These are phyloP conservation scores for Macroventuria anomochaeta DNA, from an alignment of 2,329 filamentous ascomycete species.

Conservation along the genomic window DNA sequence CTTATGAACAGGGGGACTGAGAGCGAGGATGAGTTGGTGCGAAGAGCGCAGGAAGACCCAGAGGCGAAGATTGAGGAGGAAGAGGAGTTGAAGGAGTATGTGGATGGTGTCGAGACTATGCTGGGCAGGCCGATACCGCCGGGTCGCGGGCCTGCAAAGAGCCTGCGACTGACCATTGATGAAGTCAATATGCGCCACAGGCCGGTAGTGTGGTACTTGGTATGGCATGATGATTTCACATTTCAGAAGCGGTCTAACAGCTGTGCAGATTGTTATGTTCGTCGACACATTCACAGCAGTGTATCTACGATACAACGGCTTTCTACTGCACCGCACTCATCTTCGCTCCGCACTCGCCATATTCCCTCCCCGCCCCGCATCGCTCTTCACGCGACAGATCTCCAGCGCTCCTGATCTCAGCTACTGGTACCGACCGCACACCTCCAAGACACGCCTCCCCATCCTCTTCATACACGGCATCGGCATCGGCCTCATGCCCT, in stretches of 20 bases:
- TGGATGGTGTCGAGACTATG: constrained; percentile 59
- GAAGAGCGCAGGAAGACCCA: constrained; percentile 20
- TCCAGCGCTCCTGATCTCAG: constrained; percentile 61
- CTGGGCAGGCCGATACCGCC: constrained; percentile 59
- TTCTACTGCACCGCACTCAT: constrained; percentile 59
- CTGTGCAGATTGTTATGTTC: constrained; percentile 55
- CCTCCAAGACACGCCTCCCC: constrained; percentile 62
- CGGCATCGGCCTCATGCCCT: constrained; percentile 70
- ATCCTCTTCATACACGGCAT: constrained; percentile 75
- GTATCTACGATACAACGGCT: constrained; percentile 57
- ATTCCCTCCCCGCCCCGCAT: constrained; percentile 66
- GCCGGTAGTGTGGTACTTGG: constrained; percentile 68
- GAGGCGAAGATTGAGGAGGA: constrained; percentile 45
- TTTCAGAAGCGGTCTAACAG: background rate
- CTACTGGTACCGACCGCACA: constrained; percentile 73
- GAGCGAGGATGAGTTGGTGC: constrained; percentile 32
- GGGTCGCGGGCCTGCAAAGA: constrained; percentile 63
- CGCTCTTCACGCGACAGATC: constrained; percentile 53
- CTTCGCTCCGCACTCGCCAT: constrained; percentile 55
- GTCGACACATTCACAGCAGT: constrained; percentile 56
- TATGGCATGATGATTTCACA: constrained; percentile 46
- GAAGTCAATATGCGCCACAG: constrained; percentile 66
- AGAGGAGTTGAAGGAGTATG: constrained; percentile 63
- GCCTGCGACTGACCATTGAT: constrained; percentile 71
- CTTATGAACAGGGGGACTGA: constrained; percentile 63